Conservation (phyloP, 768 basidiomycete genomes). For the Pleurotus djamor region DNA sequence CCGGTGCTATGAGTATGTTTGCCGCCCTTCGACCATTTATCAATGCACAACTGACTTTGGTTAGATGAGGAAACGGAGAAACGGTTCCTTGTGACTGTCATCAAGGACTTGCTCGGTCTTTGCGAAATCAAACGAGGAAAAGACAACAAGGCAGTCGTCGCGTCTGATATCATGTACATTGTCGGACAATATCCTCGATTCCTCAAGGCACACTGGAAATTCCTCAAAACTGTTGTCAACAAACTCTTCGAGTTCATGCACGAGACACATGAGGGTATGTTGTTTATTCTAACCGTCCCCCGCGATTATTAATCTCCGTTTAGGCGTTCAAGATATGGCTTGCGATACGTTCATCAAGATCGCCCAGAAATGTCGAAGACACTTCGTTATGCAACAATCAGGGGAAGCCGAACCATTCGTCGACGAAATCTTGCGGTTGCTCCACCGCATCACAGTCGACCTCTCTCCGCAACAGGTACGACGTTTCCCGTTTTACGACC, state of each 20-base stretch:
- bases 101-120: conserved; percentile 96
- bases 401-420: conserved; percentile 98
- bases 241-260: conserved; percentile 99
- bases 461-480: conserved; percentile 82
- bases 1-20: conserved; percentile 90
- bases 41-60: background rate
- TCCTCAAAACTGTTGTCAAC: conserved; percentile 99
- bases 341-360: conserved; percentile 99
- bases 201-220: conserved; percentile 99
- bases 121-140: conserved; percentile 99
- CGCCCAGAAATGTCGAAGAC: conserved; percentile 95
- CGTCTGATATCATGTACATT: conserved; percentile 97
- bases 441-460: conserved; percentile 94
- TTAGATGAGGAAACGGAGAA: conserved; percentile 98
- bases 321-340: conserved; percentile 99
- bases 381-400: conserved; percentile 98
- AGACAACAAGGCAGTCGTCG: conserved; percentile 99
- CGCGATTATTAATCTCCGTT: too few species aligned
- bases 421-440: conserved; percentile 89
- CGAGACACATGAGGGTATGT: conserved; percentile 91
- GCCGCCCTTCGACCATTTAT: background rate
- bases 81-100: conserved; percentile 97
- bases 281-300: too few species aligned
- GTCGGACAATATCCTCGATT: conserved; percentile 99
- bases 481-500: conserved; percentile 9